Conservation (phyloP, 75 land plant species). For the Selaginella moellendorffii region DNA sequence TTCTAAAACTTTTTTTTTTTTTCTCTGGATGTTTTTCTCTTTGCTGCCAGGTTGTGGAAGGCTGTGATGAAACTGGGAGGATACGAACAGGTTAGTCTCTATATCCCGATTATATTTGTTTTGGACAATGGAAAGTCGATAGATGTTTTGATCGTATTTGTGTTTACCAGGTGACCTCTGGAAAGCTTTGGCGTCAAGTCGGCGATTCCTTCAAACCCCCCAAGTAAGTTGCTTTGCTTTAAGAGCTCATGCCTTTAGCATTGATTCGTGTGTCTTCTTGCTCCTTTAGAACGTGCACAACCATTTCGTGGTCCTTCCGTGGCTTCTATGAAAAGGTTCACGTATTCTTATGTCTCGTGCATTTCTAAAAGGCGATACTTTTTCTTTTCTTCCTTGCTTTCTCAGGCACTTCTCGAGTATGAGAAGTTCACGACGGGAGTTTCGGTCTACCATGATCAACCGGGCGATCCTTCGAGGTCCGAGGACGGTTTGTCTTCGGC, state of each 20-base stretch:
- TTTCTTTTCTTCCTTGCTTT: background rate
- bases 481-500: too few species aligned
- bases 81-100: slow-evolving; percentile 52
- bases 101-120: background rate
- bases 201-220: slow-evolving; percentile 92
- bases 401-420: slow-evolving; percentile 79
- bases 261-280: slow-evolving; percentile 1
- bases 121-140: background rate
- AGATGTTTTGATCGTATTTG: background rate
- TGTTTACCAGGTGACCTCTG: slow-evolving; percentile 53
- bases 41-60: slow-evolving; percentile 69
- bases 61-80: slow-evolving; percentile 71
- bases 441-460: background rate
- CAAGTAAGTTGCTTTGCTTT: slow-evolving; percentile 39
- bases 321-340: slow-evolving; percentile 89
- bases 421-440: slow-evolving; percentile 38
- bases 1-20: background rate
- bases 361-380: background rate
- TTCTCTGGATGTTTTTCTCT: background rate
- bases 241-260: background rate
- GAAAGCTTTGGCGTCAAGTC: slow-evolving; percentile 89
- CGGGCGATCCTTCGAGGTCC: background rate
- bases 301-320: slow-evolving; percentile 91
- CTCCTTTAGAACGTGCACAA: slow-evolving; percentile 73
- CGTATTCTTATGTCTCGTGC: background rate